Percentiles rank a stretch among this genome's conserved stretches.
Conservation (phyloP, 345 rosid species). For the Populus ilicifolia region DNA sequence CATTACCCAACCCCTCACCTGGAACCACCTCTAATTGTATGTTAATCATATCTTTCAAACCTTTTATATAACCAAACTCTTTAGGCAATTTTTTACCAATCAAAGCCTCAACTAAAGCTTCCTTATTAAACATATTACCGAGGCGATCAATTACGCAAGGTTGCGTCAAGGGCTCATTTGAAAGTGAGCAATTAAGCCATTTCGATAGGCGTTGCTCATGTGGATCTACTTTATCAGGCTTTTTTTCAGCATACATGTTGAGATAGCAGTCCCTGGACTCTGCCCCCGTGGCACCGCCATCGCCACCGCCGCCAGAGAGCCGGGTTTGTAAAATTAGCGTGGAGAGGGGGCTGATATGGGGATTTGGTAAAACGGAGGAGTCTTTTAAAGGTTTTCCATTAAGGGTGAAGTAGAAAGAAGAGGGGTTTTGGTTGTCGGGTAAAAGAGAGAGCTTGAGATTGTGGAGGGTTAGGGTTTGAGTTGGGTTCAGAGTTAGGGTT, state of each 20-base stretch:
- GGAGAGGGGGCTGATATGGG: conserved; percentile 49
- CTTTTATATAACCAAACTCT: conserved; percentile 64
- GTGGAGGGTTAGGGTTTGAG: conserved; percentile 38
- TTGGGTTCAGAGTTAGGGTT: conserved; percentile 41
- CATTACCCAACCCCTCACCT: conserved; percentile 40
- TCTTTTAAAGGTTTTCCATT: conserved; percentile 57
- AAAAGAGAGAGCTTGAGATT: conserved; percentile 43
- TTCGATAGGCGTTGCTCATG: conserved; percentile 86
- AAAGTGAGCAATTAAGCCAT: conserved; percentile 80
- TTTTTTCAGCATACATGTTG: conserved; percentile 91
- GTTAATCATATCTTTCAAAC: conserved; percentile 73
- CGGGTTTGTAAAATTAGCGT: conserved; percentile 53
- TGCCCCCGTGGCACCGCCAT: conserved; percentile 98
- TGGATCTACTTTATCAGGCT: conserved; percentile 89
- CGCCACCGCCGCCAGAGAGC: conserved; percentile 86
- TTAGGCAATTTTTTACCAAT: conserved; percentile 67
- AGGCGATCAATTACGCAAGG: conserved; percentile 84
- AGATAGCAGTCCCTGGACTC: conserved; percentile 96
- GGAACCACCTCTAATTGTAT: conserved; percentile 53
- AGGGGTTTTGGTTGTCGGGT: conserved; percentile 20
- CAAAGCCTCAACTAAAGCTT: conserved; percentile 69
- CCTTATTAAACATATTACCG: conserved; percentile 83
- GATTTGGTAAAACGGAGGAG: conserved; percentile 37
- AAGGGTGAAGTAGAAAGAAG: conserved; percentile 48
- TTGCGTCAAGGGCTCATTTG: conserved; percentile 66